phyloP scores from a whole-genome alignment of 2,329 filamentous ascomycete species.

The Tolypocladium ovalisporum region DNA sequence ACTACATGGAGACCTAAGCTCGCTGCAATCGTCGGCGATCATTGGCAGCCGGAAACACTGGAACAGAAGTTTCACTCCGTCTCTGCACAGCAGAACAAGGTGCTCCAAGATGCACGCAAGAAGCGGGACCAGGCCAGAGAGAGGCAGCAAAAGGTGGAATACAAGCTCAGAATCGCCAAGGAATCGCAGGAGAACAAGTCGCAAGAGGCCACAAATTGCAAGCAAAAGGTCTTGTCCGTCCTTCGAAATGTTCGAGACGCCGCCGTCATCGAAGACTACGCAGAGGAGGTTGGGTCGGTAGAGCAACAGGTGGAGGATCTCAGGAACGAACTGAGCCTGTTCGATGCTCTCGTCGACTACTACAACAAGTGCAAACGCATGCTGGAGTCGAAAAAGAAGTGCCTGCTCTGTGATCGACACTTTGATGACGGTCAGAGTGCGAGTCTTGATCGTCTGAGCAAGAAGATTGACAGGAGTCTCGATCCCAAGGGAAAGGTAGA shows the following conservation, averaged over 20 bases:
- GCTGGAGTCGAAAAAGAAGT: constrained; percentile 59
- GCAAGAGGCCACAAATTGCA: constrained; percentile 49
- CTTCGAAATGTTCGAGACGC: constrained; percentile 33
- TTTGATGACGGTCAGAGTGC: constrained; percentile 52
- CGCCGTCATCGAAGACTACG: constrained; percentile 42
- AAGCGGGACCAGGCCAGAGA: constrained; percentile 60
- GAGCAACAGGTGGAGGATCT: constrained; percentile 48
- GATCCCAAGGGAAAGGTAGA: constrained; percentile 52
- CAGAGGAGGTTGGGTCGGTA: constrained; percentile 37
- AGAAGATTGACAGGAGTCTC: constrained; percentile 54
- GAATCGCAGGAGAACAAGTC: constrained; percentile 55
- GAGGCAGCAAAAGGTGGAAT: constrained; percentile 68
- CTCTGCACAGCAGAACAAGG: constrained; percentile 44
- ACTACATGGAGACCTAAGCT: constrained; percentile 66
- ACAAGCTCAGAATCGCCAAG: constrained; percentile 54
- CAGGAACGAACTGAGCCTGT: constrained; percentile 58
- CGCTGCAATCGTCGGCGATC: constrained; percentile 46
- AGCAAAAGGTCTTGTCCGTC: constrained; percentile 41
- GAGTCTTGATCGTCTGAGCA: constrained; percentile 49
- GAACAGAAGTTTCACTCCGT: constrained; percentile 59
- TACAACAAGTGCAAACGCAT: constrained; percentile 57
- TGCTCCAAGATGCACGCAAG: constrained; percentile 54
- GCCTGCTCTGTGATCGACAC: constrained; percentile 62
- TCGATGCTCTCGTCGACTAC: constrained; percentile 59
- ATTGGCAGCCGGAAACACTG: constrained; percentile 60